Percentiles rank a stretch among this genome's conserved stretches.
phyloP scores from a whole-genome alignment of 2,329 filamentous ascomycete species.

The Didymella segeticola region DNA sequence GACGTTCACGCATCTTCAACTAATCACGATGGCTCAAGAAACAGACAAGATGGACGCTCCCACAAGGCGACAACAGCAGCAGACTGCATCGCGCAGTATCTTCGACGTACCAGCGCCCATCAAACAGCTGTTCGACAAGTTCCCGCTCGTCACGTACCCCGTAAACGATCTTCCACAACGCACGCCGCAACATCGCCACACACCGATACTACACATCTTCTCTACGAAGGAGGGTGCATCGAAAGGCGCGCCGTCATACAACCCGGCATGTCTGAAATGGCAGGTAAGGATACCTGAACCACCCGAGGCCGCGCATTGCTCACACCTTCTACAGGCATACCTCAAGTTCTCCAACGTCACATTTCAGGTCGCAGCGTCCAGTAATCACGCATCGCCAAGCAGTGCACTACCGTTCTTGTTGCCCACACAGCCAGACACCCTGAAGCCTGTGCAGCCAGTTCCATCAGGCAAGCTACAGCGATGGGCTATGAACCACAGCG shows the following conservation, averaged over 20 bases:
- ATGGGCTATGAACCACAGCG: constrained; percentile 64
- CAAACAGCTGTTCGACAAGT: constrained; percentile 81
- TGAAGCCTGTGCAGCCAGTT: constrained; percentile 54
- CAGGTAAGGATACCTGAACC: constrained; percentile 66
- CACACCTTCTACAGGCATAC: constrained; percentile 69
- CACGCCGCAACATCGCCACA: constrained; percentile 55
- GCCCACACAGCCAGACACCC: constrained; percentile 51
- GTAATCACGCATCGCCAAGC: constrained; percentile 90
- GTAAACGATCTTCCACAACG: constrained; percentile 76
- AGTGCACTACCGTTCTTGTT: constrained; percentile 89
- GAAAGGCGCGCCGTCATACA: constrained; percentile 75
- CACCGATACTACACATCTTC: constrained; percentile 78
- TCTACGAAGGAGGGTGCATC: constrained; percentile 67
- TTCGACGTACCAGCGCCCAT: constrained; percentile 73
- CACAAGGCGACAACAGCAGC: constrained; percentile 8
- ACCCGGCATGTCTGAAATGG: constrained; percentile 94
- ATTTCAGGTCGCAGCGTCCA: constrained; percentile 74
- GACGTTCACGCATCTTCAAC: constrained; percentile 10
- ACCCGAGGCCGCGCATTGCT: neutral
- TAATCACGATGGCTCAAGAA: constrained; percentile 32
- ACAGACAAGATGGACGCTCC: constrained; percentile 13
- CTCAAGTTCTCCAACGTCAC: constrained; percentile 76
- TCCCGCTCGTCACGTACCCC: constrained; percentile 79
- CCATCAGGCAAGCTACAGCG: constrained; percentile 71
- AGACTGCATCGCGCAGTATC: constrained; percentile 32